Evolutionary conservation across 1,139 yeast species (phyloP).

Genomic region (Geotrichum cucujoidarum): DNA sequence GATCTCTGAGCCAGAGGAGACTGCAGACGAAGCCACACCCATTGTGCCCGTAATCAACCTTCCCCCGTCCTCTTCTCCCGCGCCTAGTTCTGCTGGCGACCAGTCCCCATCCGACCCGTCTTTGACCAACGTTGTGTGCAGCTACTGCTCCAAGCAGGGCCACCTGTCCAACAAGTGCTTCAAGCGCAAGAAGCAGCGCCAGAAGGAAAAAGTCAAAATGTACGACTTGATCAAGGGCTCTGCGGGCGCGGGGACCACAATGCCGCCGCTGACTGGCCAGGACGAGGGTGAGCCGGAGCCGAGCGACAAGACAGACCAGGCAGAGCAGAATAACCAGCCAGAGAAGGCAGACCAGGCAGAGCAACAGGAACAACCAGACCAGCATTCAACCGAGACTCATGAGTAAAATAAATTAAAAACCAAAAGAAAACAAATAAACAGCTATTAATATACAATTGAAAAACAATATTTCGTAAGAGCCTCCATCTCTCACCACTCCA

Average conservation of each 20-base stretch:
- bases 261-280: too few relatives aligned
- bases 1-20: neutral
- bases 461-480: slow-evolving; percentile 27
- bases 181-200: slow-evolving; percentile 18
- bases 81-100: neutral
- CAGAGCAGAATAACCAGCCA: too few relatives aligned
- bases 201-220: slow-evolving; percentile 17
- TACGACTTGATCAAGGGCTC: slow-evolving; percentile 13
- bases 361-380: neutral
- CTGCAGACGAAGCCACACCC: neutral
- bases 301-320: too few relatives aligned
- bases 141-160: slow-evolving; percentile 15
- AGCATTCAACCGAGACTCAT: neutral
- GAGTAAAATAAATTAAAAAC: neutral
- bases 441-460: too few relatives aligned
- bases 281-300: too few relatives aligned
- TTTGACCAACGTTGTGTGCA: slow-evolving; percentile 3
- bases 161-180: slow-evolving; percentile 20
- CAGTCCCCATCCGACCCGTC: neutral
- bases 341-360: too few relatives aligned
- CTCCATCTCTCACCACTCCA: slow-evolving; percentile 48
- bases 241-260: too few relatives aligned
- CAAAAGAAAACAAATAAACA: too few relatives aligned
- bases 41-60: neutral
- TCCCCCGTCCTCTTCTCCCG: neutral